phyloP scores from a whole-genome alignment of 352 stramenopile genomes.

The Globisporangium acanthophoron region DNA sequence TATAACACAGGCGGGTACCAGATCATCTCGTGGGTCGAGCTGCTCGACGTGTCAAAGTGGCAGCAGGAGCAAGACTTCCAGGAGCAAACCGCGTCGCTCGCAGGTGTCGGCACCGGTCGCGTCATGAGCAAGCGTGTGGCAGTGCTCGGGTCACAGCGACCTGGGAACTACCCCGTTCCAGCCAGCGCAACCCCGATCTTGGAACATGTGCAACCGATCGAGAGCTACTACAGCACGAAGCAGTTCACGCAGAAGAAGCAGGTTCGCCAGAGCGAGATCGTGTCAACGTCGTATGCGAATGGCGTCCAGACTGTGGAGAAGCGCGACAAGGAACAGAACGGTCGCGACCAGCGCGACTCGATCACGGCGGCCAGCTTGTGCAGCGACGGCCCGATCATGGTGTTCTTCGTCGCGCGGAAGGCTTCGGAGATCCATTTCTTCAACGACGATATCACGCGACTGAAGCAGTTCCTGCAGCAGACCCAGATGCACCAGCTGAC shows the following conservation, averaged over 20 bases:
- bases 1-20: constrained; percentile 83
- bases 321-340: constrained; percentile 10
- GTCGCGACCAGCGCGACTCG: constrained; percentile 27
- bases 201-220: constrained; percentile 59
- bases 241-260: constrained; percentile 58
- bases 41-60: constrained; percentile 81
- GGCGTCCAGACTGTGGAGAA: constrained; percentile 19
- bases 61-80: constrained; percentile 74
- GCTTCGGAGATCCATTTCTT: constrained; percentile 79
- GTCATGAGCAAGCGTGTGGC: constrained; percentile 20
- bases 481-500: constrained; percentile 52
- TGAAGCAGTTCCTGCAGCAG: constrained; percentile 63
- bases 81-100: constrained; percentile 30
- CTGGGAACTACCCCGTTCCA: constrained; percentile 29
- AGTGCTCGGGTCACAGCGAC: constrained; percentile 56
- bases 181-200: constrained; percentile 19
- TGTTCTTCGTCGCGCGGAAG: constrained; percentile 66
- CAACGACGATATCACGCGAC: constrained; percentile 62
- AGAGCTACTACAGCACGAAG: constrained; percentile 36
- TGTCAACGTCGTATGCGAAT: constrained; percentile 55
- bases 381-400: constrained; percentile 74
- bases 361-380: constrained; percentile 40
- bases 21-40: constrained; percentile 82
- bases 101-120: constrained; percentile 15
- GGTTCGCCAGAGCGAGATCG: constrained; percentile 80